A percentile compares a stretch with the other conserved stretches of the same genome.
Evolutionary conservation across 208 protist genomes (phyloP).

Genomic region (Trypanosoma conorhini): DNA sequence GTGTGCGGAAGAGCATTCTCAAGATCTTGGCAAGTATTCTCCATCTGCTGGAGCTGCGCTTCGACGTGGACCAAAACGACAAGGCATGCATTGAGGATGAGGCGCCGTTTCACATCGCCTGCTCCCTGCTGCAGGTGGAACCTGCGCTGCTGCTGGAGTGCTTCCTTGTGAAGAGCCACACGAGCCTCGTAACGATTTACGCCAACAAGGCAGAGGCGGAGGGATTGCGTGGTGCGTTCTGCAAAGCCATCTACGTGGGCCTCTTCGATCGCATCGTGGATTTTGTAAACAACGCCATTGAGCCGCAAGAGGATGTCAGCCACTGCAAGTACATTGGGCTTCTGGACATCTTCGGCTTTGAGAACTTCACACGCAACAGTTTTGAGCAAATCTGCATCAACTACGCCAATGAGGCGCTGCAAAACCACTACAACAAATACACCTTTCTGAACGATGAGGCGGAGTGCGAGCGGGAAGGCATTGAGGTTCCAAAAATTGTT

Average conservation of each 20-base stretch:
- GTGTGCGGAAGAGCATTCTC: slow-evolving; percentile 79
- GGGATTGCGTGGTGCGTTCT: slow-evolving; percentile 83
- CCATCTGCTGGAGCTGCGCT: slow-evolving; percentile 92
- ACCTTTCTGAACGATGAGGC: slow-evolving; percentile 95
- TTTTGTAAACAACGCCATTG: slow-evolving; percentile 80
- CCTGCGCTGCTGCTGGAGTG: slow-evolving; percentile 54
- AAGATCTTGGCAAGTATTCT: slow-evolving; percentile 91
- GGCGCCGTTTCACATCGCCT: slow-evolving; percentile 41
- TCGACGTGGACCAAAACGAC: slow-evolving; percentile 78
- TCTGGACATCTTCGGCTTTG: slow-evolving; percentile 97
- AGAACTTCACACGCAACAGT: slow-evolving; percentile 94
- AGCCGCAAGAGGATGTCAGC: slow-evolving; percentile 44
- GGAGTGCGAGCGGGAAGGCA: slow-evolving; percentile 86
- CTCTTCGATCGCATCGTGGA: slow-evolving; percentile 91
- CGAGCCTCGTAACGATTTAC: slow-evolving; percentile 76
- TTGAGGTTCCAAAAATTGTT: slow-evolving; percentile 70
- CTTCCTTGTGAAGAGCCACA: slow-evolving; percentile 81
- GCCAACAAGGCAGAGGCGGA: slow-evolving; percentile 78
- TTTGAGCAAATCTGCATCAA: slow-evolving; percentile 99
- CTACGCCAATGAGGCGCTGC: slow-evolving; percentile 97
- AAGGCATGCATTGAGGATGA: slow-evolving; percentile 62
- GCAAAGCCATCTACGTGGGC: slow-evolving; percentile 88
- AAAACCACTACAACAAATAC: slow-evolving; percentile 98
- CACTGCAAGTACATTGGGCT: slow-evolving; percentile 92
- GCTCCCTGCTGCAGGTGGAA: slow-evolving; percentile 69